A percentile compares a stretch with the other conserved stretches of the same genome.
phyloP scores from a whole-genome alignment of 1,284 basidiomycete genomes.

The Entoloma clypeatum region DNA sequence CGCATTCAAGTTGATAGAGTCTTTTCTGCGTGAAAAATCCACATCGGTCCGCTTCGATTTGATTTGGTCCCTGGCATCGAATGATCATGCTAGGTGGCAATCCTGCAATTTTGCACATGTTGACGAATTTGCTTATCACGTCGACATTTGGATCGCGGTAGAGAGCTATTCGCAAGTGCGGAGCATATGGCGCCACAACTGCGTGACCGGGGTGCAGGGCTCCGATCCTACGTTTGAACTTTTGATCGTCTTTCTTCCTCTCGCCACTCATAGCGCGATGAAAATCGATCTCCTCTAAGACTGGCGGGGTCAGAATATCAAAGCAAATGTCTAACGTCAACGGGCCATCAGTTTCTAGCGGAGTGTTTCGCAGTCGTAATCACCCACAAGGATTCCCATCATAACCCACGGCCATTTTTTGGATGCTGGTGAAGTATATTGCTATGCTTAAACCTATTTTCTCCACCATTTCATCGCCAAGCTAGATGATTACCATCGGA shows the following conservation, averaged over 20 bases:
- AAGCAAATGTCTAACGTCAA: constrained; percentile 55
- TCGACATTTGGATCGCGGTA: constrained; percentile 38
- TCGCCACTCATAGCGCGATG: constrained; percentile 46
- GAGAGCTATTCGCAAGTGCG: constrained; percentile 60
- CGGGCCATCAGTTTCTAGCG: constrained; percentile 1
- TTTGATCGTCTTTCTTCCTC: constrained; percentile 33
- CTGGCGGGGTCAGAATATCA: constrained; percentile 55
- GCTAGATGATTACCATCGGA: constrained; percentile 31
- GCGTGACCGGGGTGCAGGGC: constrained; percentile 51
- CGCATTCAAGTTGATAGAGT: constrained; percentile 41
- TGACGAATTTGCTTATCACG: constrained; percentile 42
- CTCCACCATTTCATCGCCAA: constrained; percentile 54
- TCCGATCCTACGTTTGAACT: constrained; percentile 53
- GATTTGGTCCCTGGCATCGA: constrained; percentile 22
- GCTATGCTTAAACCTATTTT: constrained; percentile 46
- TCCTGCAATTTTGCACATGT: constrained; percentile 52
- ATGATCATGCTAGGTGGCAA: constrained; percentile 35
- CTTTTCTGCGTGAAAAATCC: constrained; percentile 47
- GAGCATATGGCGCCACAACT: constrained; percentile 57
- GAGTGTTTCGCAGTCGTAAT: neutral
- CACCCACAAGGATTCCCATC: constrained; percentile 46
- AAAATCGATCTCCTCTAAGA: constrained; percentile 57
- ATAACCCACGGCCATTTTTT: constrained; percentile 53
- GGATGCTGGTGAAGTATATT: constrained; percentile 55
- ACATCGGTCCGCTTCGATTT: constrained; percentile 45